Percentiles rank a stretch among this genome's conserved stretches.
phyloP scores from a whole-genome alignment of 2,329 filamentous ascomycete genomes.

The Ophiostoma triangulosporum region DNA sequence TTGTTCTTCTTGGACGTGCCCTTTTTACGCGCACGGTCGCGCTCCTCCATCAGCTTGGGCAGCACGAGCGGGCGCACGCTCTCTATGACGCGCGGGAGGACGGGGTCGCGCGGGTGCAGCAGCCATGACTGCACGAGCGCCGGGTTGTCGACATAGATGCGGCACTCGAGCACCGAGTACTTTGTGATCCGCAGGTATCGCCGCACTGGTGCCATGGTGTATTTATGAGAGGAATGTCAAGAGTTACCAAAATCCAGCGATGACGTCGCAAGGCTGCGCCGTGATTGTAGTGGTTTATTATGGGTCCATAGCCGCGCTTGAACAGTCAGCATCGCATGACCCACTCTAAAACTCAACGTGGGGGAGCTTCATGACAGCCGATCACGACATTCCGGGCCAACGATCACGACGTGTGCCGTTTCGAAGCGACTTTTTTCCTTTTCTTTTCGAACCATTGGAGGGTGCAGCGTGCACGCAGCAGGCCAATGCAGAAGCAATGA shows the following conservation, averaged over 20 bases:
- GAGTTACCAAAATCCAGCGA: too few relatives aligned
- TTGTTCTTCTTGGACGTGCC: slow-evolving; percentile 52
- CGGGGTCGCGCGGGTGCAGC: slow-evolving; percentile 58
- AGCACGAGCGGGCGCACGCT: slow-evolving; percentile 75
- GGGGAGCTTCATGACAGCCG: neutral
- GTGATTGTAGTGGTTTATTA: neutral
- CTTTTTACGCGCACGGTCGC: slow-evolving; percentile 48
- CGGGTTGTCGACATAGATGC: slow-evolving; percentile 90
- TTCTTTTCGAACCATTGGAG: neutral
- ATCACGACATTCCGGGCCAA: neutral
- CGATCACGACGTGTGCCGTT: neutral
- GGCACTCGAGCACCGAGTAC: slow-evolving; percentile 89
- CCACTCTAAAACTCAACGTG: slow-evolving; percentile 8
- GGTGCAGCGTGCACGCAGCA: neutral
- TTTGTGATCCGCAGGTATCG: slow-evolving; percentile 86
- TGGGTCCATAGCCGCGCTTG: neutral
- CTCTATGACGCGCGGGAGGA: slow-evolving; percentile 72
- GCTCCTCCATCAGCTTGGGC: slow-evolving; percentile 83
- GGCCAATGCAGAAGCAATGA: slow-evolving; percentile 20
- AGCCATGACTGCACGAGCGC: slow-evolving; percentile 73
- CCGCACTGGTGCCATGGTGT: slow-evolving; percentile 67
- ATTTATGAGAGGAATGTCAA: too few relatives aligned
- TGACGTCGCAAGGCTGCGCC: slow-evolving; percentile 1
- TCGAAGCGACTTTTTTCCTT: neutral
- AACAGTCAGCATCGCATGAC: neutral